These are phyloP conservation scores for Thymus mandschuricus DNA, from an alignment of 257 asterid genomes.

Conservation along the genomic window DNA sequence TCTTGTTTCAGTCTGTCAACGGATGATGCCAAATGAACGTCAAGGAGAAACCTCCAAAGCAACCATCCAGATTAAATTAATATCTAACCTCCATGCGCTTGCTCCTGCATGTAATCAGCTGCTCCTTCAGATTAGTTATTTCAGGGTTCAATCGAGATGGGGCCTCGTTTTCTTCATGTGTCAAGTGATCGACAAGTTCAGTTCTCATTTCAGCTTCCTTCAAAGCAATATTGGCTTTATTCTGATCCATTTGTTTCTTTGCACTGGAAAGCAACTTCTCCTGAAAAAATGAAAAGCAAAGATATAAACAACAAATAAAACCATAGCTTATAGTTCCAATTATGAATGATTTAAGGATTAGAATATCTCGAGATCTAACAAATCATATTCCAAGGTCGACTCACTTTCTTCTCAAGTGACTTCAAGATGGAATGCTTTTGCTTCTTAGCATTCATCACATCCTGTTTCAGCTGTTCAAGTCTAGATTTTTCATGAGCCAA, in stretches of 20 bases:
- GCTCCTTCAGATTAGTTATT: constrained; percentile 79
- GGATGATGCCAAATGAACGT: constrained; percentile 24
- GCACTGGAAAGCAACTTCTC: constrained; percentile 80
- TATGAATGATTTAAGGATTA: constrained; percentile 23
- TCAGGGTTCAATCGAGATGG: constrained; percentile 91
- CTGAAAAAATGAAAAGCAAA: constrained; percentile 45
- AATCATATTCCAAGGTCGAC: constrained; percentile 25
- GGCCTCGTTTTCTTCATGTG: constrained; percentile 79
- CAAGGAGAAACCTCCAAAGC: constrained; percentile 19
- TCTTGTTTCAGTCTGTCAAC: constrained; percentile 82
- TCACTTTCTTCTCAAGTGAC: constrained; percentile 89
- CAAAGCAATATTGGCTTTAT: constrained; percentile 74
- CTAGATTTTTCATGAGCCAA: constrained; percentile 87
- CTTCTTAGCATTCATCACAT: constrained; percentile 67
- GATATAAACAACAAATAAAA: neutral
- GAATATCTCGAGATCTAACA: constrained; percentile 9
- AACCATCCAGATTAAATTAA: constrained; percentile 19
- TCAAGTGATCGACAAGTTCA: constrained; percentile 96
- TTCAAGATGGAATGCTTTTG: constrained; percentile 76
- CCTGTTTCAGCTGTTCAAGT: constrained; percentile 91
- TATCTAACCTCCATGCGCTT: constrained; percentile 86
- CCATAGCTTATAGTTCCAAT: neutral
- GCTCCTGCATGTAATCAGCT: constrained; percentile 68
- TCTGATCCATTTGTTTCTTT: constrained; percentile 83
- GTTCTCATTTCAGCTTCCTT: constrained; percentile 94